Percentiles rank a stretch among this genome's conserved stretches.
Evolutionary conservation across 2,329 filamentous ascomycete species (phyloP).

Genomic region (Calonectria pauciramosa): DNA sequence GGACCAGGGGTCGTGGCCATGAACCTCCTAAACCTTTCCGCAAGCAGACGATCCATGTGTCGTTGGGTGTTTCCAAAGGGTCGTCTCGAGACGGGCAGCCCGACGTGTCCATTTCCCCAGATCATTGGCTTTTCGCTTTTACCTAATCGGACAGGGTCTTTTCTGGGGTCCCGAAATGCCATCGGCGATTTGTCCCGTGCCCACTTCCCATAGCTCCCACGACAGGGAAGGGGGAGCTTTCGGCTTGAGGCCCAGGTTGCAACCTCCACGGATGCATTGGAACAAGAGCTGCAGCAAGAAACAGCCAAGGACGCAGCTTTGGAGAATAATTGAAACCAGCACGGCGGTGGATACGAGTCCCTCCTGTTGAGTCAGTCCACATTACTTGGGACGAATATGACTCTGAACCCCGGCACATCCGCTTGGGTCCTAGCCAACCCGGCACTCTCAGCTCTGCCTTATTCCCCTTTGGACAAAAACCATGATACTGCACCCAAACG

Average conservation of each 20-base stretch:
- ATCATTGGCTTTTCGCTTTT: not conserved
- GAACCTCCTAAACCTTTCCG: not conserved
- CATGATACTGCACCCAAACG: not conserved
- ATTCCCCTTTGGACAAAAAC: not conserved
- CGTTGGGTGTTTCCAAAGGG: not conserved
- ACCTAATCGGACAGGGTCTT: not conserved
- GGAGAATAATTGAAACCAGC: not conserved
- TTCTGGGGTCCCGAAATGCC: not conserved
- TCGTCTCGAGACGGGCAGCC: not conserved
- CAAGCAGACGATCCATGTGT: not conserved
- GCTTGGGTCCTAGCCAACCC: not conserved
- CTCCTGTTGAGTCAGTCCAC: not conserved
- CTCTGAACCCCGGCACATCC: not conserved
- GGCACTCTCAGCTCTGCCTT: not conserved
- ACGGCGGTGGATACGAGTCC: not conserved
- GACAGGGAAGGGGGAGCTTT: not conserved
- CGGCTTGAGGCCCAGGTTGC: not conserved
- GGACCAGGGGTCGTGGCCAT: not conserved
- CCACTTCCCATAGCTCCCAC: not conserved
- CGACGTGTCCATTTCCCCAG: not conserved
- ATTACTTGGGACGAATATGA: not conserved
- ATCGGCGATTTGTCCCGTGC: conserved; percentile 5
- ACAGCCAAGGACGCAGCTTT: not conserved
- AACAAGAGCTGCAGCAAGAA: not conserved
- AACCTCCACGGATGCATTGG: not conserved